phyloP scores from a whole-genome alignment of 116 monocot genomes.

The Posidonia oceanica region DNA sequence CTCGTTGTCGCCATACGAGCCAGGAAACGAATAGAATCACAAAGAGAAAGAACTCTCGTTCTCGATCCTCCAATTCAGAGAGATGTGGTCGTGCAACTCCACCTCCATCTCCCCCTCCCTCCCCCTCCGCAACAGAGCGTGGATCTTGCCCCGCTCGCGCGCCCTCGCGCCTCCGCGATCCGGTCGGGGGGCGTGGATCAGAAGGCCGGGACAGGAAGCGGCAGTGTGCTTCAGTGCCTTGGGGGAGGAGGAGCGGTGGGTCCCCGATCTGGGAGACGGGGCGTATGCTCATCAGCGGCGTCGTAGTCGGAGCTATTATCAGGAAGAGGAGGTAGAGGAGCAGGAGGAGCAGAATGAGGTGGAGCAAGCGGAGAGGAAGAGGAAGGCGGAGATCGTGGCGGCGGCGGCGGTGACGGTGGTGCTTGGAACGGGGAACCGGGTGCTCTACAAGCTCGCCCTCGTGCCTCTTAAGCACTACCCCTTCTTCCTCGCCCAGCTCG shows the following conservation, averaged over 20 bases:
- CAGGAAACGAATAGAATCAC: too few species aligned
- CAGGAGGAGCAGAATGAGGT: conserved; percentile 9
- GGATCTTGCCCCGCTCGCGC: neutral
- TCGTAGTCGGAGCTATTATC: conserved; percentile 3
- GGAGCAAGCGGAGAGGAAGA: conserved; percentile 15
- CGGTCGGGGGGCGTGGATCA: neutral
- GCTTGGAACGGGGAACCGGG: conserved; percentile 70
- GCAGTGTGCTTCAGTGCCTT: conserved; percentile 5
- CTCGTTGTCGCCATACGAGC: too few species aligned
- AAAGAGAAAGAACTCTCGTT: too few species aligned
- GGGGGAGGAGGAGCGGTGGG: conserved; percentile 1
- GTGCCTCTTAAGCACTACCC: conserved; percentile 79
- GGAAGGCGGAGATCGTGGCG: conserved; percentile 34
- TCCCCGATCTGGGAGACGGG: neutral
- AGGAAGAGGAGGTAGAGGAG: conserved; percentile 3
- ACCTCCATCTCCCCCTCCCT: neutral
- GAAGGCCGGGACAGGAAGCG: neutral
- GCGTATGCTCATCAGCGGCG: neutral
- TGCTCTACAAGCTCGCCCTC: conserved; percentile 85
- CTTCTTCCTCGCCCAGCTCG: conserved; percentile 93
- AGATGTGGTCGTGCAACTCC: neutral
- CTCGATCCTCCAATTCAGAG: too few species aligned
- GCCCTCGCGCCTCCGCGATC: neutral
- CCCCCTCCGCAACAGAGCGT: neutral
- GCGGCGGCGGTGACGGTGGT: conserved; percentile 65